Percentiles rank a stretch among this genome's conserved stretches.
These are phyloP conservation scores for Diplogelasinospora grovesii DNA, from an alignment of 495 filamentous ascomycete species.

Conservation along the genomic window DNA sequence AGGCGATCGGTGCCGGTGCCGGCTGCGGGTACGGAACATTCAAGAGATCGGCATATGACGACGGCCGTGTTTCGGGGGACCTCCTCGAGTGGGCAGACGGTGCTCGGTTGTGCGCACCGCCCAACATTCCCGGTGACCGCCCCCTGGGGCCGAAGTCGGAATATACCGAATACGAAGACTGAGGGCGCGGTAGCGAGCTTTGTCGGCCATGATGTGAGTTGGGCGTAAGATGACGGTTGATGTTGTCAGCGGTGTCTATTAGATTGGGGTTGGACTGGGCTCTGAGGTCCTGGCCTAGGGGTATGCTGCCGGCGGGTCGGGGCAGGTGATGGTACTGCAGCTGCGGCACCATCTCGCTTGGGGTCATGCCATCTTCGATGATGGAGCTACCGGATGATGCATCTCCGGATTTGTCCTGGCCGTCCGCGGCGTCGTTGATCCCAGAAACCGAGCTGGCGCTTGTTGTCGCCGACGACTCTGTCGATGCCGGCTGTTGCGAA, in stretches of 20 bases:
- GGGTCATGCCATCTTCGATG: conserved; percentile 28
- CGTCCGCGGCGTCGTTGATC: conserved; percentile 35
- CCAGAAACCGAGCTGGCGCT: conserved; percentile 46
- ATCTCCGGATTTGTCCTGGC: conserved; percentile 29
- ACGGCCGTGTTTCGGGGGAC: conserved; percentile 70
- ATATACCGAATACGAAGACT: conserved; percentile 62
- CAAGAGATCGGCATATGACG: conserved; percentile 80
- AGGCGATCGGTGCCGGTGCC: conserved; percentile 61
- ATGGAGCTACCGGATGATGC: conserved; percentile 38
- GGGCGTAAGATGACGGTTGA: conserved; percentile 54
- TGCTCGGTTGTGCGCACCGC: conserved; percentile 39
- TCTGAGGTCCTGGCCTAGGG: conserved; percentile 30
- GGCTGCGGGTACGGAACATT: conserved; percentile 87
- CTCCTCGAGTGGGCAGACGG: conserved; percentile 56
- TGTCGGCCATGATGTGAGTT: conserved; percentile 41
- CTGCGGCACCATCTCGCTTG: conserved; percentile 39
- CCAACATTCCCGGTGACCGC: conserved; percentile 51
- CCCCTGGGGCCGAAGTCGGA: conserved; percentile 59
- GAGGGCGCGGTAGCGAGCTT: conserved; percentile 55
- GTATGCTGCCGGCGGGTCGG: conserved; percentile 30
- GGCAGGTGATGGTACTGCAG: conserved; percentile 51
- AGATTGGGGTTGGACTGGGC: conserved; percentile 42
- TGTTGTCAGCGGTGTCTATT: conserved; percentile 29
- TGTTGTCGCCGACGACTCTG: conserved; percentile 40
- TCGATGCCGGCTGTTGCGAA: conserved; percentile 36